Conservation (phyloP, 2,329 filamentous ascomycete genomes). For the Fusarium chuoi region DNA sequence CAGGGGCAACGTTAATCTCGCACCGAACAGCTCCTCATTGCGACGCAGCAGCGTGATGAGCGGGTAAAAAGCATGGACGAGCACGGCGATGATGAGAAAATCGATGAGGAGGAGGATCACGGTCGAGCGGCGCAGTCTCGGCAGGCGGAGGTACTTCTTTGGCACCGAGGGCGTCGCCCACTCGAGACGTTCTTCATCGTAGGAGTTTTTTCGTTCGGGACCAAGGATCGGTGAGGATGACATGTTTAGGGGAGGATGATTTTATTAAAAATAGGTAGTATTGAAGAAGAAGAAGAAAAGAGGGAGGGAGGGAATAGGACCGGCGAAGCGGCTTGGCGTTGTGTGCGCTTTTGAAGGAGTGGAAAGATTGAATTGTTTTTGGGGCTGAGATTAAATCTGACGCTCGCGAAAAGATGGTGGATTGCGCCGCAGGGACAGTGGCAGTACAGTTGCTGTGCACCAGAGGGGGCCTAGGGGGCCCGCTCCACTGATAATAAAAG, state of each 20-base stretch:
- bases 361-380: slow-evolving; percentile 8
- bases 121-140: slow-evolving; percentile 45
- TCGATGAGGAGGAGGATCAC: slow-evolving; percentile 72
- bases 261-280: background rate
- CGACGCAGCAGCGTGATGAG: slow-evolving; percentile 73
- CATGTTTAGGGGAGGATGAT: background rate
- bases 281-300: background rate
- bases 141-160: slow-evolving; percentile 39
- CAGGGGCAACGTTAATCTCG: slow-evolving; percentile 53
- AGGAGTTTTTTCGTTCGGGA: slow-evolving; percentile 22
- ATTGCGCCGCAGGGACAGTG: background rate
- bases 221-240: slow-evolving; percentile 25
- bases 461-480: background rate
- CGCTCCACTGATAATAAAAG: too few relatives aligned
- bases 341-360: slow-evolving; percentile 1
- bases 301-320: background rate
- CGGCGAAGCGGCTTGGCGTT: background rate
- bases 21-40: slow-evolving; percentile 47
- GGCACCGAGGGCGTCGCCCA: slow-evolving; percentile 36
- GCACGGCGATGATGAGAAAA: slow-evolving; percentile 69
- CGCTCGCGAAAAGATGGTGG: background rate
- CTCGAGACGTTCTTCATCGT: slow-evolving; percentile 43
- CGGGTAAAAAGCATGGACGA: slow-evolving; percentile 75
- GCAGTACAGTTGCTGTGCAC: background rate
- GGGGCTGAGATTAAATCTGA: slow-evolving; percentile 5